Evolutionary conservation across 148 eudicot genomes (phyloP).

Genomic region (Amaranthus cruentus): DNA sequence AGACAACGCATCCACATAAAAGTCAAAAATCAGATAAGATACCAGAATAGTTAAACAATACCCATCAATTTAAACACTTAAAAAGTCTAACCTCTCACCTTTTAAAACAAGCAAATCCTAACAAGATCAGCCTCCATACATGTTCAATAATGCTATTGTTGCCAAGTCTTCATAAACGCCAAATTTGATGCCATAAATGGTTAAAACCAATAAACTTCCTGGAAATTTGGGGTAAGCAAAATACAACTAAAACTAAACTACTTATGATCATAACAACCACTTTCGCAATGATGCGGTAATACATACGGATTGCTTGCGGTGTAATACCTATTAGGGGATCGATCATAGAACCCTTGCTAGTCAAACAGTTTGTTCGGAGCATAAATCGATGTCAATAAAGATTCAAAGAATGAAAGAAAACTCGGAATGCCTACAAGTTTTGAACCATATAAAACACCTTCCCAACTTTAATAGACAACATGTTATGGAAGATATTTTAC

Average conservation of each 20-base stretch:
- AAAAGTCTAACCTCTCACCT: background rate
- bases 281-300: too few species aligned
- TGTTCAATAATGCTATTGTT: background rate
- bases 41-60: conserved; percentile 3
- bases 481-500: conserved; percentile 23
- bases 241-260: background rate
- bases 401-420: conserved; percentile 12
- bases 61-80: conserved; percentile 12
- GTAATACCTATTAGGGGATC: too few species aligned
- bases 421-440: conserved; percentile 11
- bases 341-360: background rate
- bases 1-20: conserved; percentile 14
- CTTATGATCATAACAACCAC: too few species aligned
- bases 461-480: conserved; percentile 16
- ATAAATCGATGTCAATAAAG: conserved; percentile 3
- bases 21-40: conserved; percentile 22
- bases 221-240: background rate
- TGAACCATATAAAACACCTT: conserved; percentile 17
- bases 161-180: background rate
- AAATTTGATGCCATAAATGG: background rate
- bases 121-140: conserved; percentile 5
- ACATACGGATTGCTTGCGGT: too few species aligned
- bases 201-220: background rate
- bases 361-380: background rate
- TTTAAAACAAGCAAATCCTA: background rate